A percentile compares a stretch with the other conserved stretches of the same genome.
These are phyloP conservation scores for Inonotus hispidus DNA, from an alignment of 1,284 basidiomycete genomes.

Conservation along the genomic window DNA sequence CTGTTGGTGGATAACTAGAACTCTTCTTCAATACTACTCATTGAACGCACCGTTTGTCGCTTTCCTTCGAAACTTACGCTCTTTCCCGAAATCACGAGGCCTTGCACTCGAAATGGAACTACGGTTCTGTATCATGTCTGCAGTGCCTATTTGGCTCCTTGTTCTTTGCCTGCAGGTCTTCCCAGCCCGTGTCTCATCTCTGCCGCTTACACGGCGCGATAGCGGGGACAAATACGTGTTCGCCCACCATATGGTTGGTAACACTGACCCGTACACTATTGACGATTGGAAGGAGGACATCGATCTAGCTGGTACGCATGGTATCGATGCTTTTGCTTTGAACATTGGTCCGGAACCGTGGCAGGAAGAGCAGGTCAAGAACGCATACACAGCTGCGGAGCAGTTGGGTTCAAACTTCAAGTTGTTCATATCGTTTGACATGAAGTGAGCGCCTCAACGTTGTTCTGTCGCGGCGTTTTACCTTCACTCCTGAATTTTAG, in stretches of 20 bases:
- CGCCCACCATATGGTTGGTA: conserved; percentile 66
- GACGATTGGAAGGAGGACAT: conserved; percentile 57
- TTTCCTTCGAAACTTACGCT: not conserved
- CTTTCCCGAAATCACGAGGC: not conserved
- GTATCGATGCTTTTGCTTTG: conserved; percentile 65
- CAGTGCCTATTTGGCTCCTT: not conserved
- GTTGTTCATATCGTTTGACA: conserved; percentile 76
- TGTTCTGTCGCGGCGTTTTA: not conserved
- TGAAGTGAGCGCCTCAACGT: conserved; percentile 45
- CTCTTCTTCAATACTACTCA: not conserved
- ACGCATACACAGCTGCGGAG: conserved; percentile 62
- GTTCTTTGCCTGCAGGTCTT: not conserved
- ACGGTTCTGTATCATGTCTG: not conserved
- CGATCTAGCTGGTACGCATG: conserved; percentile 46
- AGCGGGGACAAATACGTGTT: conserved; percentile 49
- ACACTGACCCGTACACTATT: conserved; percentile 55
- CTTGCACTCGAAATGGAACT: not conserved
- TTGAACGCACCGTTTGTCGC: not conserved
- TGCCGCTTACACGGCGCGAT: conserved; percentile 1
- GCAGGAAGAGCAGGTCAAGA: conserved; percentile 55
- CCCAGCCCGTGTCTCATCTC: not conserved
- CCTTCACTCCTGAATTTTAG: conserved; percentile 29
- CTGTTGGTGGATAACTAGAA: not conserved
- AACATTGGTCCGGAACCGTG: conserved; percentile 64
- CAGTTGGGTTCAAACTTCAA: conserved; percentile 59